Evolutionary conservation across 768 basidiomycete genomes (phyloP).

Genomic region (Suillus occidentalis): DNA sequence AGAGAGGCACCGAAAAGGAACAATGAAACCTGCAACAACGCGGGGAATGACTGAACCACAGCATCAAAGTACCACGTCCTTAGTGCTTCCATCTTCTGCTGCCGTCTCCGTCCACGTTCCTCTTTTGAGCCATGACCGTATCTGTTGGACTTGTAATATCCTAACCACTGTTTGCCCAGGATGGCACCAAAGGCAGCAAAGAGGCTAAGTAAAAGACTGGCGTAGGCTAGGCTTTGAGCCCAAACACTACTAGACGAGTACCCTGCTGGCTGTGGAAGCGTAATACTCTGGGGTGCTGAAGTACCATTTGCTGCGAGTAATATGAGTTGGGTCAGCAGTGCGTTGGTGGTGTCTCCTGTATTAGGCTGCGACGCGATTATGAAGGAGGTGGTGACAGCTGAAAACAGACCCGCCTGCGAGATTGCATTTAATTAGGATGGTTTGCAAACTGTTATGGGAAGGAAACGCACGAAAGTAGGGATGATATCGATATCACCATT

Average conservation of each 20-base stretch:
- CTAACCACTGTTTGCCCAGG: constrained; percentile 20
- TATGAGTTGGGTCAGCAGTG: constrained; percentile 13
- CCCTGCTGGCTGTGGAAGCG: constrained; percentile 10
- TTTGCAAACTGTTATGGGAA: background rate
- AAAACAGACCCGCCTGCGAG: constrained; percentile 19
- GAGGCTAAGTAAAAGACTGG: constrained; percentile 16
- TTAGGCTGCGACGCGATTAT: constrained; percentile 13
- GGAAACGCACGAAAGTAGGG: constrained; percentile 8
- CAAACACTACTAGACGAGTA: constrained; percentile 10
- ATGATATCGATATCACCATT: constrained; percentile 16
- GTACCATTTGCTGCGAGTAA: constrained; percentile 14
- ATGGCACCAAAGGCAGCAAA: constrained; percentile 19
- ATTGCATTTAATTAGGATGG: background rate
- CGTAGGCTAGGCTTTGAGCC: constrained; percentile 16
- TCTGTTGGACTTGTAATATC: constrained; percentile 6
- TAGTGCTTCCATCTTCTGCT: constrained; percentile 16
- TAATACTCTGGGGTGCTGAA: constrained; percentile 1
- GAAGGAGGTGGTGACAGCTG: constrained; percentile 19
- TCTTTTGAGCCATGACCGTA: constrained; percentile 11
- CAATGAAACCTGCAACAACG: constrained; percentile 15
- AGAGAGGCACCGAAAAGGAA: constrained; percentile 17
- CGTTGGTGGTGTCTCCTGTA: constrained; percentile 13
- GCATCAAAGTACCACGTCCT: constrained; percentile 16
- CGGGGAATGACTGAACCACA: constrained; percentile 14
- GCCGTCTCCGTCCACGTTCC: constrained; percentile 14